Evolutionary conservation across 2,329 filamentous ascomycete species (phyloP).

Genomic region (Ophiocordyceps camponoti-saundersi): DNA sequence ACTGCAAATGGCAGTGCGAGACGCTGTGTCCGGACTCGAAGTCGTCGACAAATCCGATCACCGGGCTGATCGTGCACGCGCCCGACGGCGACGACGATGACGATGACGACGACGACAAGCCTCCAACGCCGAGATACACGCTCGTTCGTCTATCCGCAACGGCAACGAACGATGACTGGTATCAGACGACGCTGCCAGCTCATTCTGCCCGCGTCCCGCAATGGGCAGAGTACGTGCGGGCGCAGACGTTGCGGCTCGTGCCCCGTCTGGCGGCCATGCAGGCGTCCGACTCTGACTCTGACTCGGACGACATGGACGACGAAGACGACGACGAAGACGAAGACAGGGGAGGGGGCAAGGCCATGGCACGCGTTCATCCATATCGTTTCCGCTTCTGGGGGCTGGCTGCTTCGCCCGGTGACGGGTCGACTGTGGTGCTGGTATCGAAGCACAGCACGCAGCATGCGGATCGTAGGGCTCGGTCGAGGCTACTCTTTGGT

Average conservation of each 20-base stretch:
- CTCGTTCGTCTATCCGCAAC: constrained; percentile 36
- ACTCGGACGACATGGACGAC: constrained; percentile 5
- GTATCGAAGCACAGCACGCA: constrained; percentile 30
- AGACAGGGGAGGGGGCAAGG: constrained; percentile 7
- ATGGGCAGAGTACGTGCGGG: constrained; percentile 30
- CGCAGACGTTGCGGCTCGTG: constrained; percentile 24
- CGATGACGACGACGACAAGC: constrained; percentile 2
- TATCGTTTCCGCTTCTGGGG: constrained; percentile 36
- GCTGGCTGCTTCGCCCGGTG: constrained; percentile 32
- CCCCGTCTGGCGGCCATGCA: constrained; percentile 26
- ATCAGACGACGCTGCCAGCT: constrained; percentile 28
- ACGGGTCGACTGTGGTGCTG: constrained; percentile 32
- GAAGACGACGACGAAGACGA: constrained; percentile 5
- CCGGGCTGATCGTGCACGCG: constrained; percentile 23
- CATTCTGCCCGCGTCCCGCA: constrained; percentile 13
- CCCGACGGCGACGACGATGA: constrained; percentile 5
- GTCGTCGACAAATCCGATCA: constrained; percentile 15
- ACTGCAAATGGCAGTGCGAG: constrained; percentile 25
- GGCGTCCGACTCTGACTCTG: constrained; percentile 11
- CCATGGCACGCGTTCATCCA: constrained; percentile 25
- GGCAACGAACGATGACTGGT: constrained; percentile 32
- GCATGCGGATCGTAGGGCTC: constrained; percentile 24
- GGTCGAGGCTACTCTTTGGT: constrained; percentile 18
- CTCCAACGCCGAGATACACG: constrained; percentile 27
- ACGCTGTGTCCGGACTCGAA: constrained; percentile 24